Evolutionary conservation across 2,329 filamentous ascomycete species (phyloP), one percentile per base, ranked within the genome.

Genomic region (Botrytis medusae): DNA sequence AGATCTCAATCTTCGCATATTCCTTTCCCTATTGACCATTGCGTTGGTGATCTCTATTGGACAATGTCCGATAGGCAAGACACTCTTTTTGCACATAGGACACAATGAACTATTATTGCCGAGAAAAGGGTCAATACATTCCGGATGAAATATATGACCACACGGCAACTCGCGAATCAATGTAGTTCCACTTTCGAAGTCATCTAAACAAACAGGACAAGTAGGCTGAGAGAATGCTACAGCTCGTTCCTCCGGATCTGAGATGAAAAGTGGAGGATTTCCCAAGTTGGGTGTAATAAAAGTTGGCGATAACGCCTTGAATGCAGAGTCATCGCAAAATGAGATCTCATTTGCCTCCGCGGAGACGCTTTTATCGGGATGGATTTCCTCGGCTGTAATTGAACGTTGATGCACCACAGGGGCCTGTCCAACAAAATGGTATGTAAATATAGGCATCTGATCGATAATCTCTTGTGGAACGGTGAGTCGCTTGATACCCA

Each of bases 131-230:
- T 98, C 95, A 76, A 98, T 95, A 79, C 96, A 99, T 76, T 93
- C 91, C 0, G 93, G 92, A 77, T 99, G 95, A 82, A 95, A 99
- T 73, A 98, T 95, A 81, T 99, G 96, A 0, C 92, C 90, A 78
- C 96, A 99, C 0, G 93, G 90, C 4, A 98, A 85, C 82, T 98
- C 93, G 72, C 94, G 92, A 72, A 98, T 94, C 32, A 90, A 88
- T 0, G 93, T 92, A 29, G 86, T 83, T 54, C 89, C 87, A 25
- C 90, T 87, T 42, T 92, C 87, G 79, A 93, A 98, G 74, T 93
- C 89, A 72, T 94, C 92, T 1, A 97, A 86, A 80, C 96, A 99
- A 71, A 98, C 97, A n/a, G 93, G 90, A 80, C 96, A 98, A 3
- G 88, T 91, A 0, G 93, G 90, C 80, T 98, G 96, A 32, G 90